phyloP scores from a whole-genome alignment of 345 rosid species.

The Clausena lansium region DNA sequence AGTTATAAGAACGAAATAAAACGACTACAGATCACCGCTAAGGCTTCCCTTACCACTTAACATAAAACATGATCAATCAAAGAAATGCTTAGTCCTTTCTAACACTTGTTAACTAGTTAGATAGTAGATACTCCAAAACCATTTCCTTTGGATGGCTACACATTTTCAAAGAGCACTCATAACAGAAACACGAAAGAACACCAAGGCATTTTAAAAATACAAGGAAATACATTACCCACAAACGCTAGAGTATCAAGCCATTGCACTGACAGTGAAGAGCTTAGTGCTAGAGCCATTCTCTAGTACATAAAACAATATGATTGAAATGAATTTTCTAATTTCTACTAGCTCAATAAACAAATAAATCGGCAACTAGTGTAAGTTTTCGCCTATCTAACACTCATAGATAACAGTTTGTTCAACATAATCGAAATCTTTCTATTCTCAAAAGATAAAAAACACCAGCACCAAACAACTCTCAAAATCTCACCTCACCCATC shows the following conservation, averaged over 20 bases:
- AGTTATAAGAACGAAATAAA: background rate
- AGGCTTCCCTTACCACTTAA: background rate
- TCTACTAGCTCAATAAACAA: background rate
- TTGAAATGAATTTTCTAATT: background rate
- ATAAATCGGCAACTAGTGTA: background rate
- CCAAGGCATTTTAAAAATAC: background rate
- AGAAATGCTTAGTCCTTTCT: background rate
- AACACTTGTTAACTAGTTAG: background rate
- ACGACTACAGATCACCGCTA: background rate
- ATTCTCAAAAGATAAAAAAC: background rate
- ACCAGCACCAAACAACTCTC: background rate
- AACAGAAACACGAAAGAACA: background rate
- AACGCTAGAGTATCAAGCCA: background rate
- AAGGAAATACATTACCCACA: background rate
- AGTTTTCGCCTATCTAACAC: background rate
- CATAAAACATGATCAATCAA: background rate
- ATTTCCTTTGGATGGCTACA: background rate
- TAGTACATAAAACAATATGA: background rate
- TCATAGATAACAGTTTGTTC: background rate
- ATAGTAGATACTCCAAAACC: background rate
- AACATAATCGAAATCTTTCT: background rate
- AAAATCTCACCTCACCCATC: slow-evolving; percentile 81
- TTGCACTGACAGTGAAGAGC: background rate
- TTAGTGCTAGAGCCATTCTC: background rate
- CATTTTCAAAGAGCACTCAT: background rate